Base-by-base conservation (phyloP, 1,139 yeast species). In the Candida glucosophila region DNA sequence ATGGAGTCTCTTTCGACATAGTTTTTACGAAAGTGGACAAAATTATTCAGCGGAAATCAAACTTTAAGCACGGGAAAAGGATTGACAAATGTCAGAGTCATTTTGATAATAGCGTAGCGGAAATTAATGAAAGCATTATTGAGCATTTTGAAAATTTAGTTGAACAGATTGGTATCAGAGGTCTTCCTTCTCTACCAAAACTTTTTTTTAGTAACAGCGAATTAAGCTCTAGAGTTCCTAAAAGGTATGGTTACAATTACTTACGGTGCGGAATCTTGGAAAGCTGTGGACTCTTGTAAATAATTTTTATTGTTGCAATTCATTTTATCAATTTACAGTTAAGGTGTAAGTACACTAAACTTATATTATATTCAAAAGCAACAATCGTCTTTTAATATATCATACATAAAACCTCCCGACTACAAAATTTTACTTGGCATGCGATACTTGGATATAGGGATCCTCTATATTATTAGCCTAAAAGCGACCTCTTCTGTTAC, bases 21-120 rank as follows among this genome's bases (percentile, higher is more conserved):
- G 67, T 85, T 0, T 71, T 82, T 45, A 85, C 94, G 14, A 85
- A 85, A 43, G 67, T 75, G 24, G 94, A 83, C 43, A 65, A 66
- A 30, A 42, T 76, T 7, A 43, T 61, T n/a, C 10, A 35, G 41
- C 10, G 52, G 45, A 25, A 30, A 28, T 26, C 40, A 47, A 43
- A 36, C 40, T 6, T 32, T 24, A 20, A 28, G 20, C 16, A 12
- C 27, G 8, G 10, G 19, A 11, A 19, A 24, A 14, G 14, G n/a
- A 16, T 16, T 16, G 12, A 12, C 19, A 14, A 16, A 22, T 6
- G 19, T 17, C 8, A 22, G 30, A 14, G 14, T 19, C n/a, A 3
- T 14, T n/a, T 9, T 6, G 8, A 17, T 12, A 12, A 10, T 6
- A 6, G 27, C 21, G 34, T 44, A 4, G 31, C 33, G 9, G 28